Conservation (phyloP, 495 filamentous ascomycete genomes). For the Podospora conica region DNA sequence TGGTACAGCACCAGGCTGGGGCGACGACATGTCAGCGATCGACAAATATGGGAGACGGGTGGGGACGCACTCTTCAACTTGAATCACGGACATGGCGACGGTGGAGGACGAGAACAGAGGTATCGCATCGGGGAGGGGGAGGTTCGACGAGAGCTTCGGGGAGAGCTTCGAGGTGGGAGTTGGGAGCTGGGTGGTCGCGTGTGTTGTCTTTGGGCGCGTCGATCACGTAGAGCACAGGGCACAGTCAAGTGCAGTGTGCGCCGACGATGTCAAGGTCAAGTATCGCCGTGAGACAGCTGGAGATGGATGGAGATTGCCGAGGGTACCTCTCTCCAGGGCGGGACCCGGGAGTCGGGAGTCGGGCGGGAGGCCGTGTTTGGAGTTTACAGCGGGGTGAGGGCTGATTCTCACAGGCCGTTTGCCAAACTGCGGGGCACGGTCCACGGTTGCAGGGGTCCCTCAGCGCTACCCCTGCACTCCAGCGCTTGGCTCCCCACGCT, state of each 20-base stretch:
- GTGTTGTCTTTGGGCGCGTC: neutral
- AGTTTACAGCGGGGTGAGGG: neutral
- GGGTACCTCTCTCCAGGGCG: neutral
- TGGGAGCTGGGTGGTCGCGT: neutral
- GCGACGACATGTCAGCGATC: conserved; percentile 3
- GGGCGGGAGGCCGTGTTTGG: neutral
- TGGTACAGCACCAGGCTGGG: conserved; percentile 87
- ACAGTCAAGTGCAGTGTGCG: neutral
- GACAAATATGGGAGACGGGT: neutral
- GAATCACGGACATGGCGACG: conserved; percentile 75
- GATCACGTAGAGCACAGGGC: neutral
- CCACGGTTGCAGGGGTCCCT: neutral
- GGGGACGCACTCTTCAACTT: conserved; percentile 87
- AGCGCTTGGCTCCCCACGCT: neutral
- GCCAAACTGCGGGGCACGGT: neutral
- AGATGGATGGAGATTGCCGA: neutral
- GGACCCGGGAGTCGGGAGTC: neutral
- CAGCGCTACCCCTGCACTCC: neutral
- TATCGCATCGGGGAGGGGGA: neutral
- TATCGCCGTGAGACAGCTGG: neutral
- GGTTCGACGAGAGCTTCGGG: too few relatives aligned
- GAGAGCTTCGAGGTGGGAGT: neutral
- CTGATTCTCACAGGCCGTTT: too few relatives aligned
- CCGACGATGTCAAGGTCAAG: neutral
- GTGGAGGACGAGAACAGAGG: neutral